phyloP scores from a whole-genome alignment of 2,329 filamentous ascomycete species.

The Teratosphaeria viscida region DNA sequence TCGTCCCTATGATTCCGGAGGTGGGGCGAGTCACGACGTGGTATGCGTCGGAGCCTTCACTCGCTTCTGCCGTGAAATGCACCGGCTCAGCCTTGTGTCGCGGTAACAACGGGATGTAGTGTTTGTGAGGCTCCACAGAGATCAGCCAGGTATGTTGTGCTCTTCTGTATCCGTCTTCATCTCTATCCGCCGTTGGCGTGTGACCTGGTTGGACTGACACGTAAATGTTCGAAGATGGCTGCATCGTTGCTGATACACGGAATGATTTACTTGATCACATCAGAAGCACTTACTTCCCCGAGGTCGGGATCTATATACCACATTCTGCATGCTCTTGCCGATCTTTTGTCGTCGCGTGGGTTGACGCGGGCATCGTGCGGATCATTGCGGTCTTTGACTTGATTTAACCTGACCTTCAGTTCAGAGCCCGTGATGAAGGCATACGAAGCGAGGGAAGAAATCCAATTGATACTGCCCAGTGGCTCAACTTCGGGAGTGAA shows the following conservation, averaged over 20 bases:
- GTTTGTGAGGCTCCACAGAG: conserved; percentile 10
- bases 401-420: too few species aligned
- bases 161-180: conserved; percentile 3
- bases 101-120: conserved; percentile 1
- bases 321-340: not conserved
- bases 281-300: too few species aligned
- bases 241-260: not conserved
- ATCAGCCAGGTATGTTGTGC: conserved; percentile 11
- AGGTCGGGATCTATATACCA: not conserved
- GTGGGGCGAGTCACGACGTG: conserved; percentile 3
- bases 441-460: too few species aligned
- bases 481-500: too few species aligned
- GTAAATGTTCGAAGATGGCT: conserved; percentile 20
- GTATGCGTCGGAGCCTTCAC: conserved; percentile 2
- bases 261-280: not conserved
- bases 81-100: conserved; percentile 4
- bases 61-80: conserved; percentile 6
- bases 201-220: conserved; percentile 7
- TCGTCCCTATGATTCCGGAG: conserved; percentile 9
- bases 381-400: not conserved
- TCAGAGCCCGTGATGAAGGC: too few species aligned
- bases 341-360: not conserved
- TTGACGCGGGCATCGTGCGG: not conserved
- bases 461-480: too few species aligned
- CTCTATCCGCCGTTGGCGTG: not conserved